These are phyloP conservation scores for Trichomonas tenax DNA, from an alignment of 208 protist genomes.

Conservation along the genomic window DNA sequence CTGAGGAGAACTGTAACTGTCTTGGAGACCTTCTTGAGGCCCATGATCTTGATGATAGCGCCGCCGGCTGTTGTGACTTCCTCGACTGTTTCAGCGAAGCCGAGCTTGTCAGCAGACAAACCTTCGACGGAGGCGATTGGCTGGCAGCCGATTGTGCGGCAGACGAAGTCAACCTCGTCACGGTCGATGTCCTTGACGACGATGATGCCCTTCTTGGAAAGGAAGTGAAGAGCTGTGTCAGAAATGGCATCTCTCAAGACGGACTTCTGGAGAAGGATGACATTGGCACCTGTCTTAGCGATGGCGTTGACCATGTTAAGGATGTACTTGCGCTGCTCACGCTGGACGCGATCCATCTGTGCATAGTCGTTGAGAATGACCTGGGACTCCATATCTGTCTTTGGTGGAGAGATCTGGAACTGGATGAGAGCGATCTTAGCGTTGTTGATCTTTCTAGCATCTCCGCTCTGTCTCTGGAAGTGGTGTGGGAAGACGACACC, in stretches of 20 bases:
- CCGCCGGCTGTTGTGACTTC: slow-evolving; percentile 53
- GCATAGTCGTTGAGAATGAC: slow-evolving; percentile 83
- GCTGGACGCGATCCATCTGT: slow-evolving; percentile 88
- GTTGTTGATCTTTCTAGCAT: slow-evolving; percentile 61
- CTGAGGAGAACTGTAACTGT: slow-evolving; percentile 83
- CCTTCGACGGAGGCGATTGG: slow-evolving; percentile 85
- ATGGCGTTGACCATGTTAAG: slow-evolving; percentile 88
- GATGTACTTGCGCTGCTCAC: slow-evolving; percentile 91
- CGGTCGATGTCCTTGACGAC: slow-evolving; percentile 95
- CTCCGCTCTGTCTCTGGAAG: not conserved
- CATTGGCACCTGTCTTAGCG: slow-evolving; percentile 83
- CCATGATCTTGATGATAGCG: slow-evolving; percentile 62
- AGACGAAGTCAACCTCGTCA: slow-evolving; percentile 95
- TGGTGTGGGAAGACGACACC: slow-evolving; percentile 31
- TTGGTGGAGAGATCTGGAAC: slow-evolving; percentile 94
- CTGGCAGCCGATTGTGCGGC: slow-evolving; percentile 79
- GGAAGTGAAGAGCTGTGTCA: slow-evolving; percentile 87
- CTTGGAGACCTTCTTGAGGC: slow-evolving; percentile 61
- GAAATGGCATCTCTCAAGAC: slow-evolving; percentile 91
- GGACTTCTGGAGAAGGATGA: slow-evolving; percentile 97
- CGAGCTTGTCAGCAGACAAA: slow-evolving; percentile 85
- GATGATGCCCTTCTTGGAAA: slow-evolving; percentile 96
- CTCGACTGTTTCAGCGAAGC: slow-evolving; percentile 70
- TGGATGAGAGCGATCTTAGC: slow-evolving; percentile 97
- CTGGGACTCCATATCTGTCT: slow-evolving; percentile 87